Base-by-base conservation (phyloP, 1,284 basidiomycete species). In the Pholiota adiposa region DNA sequence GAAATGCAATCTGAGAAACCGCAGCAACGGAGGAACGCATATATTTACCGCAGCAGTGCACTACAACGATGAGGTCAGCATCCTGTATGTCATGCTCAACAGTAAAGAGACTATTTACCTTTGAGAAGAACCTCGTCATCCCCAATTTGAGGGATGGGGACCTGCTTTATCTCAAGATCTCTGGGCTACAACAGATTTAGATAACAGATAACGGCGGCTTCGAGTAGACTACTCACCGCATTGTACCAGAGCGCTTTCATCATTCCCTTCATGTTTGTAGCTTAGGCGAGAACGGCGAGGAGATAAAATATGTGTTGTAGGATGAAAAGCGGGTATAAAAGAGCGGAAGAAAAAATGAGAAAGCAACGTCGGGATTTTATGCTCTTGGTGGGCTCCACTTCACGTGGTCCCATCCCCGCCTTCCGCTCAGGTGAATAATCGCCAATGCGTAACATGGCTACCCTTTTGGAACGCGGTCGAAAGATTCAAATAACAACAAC, bases 81-180 rank as follows among this genome's bases (percentile, higher is more conserved):
- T 27, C 18, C 8, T n/a, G n/a, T n/a, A n/a, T n/a, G 12, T 25
- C 12, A 9, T 23, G 23, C 11, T 8, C n/a, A 50, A 27, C 41
- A 44, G 33, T 12, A 41, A 14, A 9, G 33, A 25, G 43, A 48
- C 18, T 16, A 60, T 62, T 48, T 56, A 87, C 86, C 86, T 82
- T 91, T 90, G 63, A 92, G 78, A 31, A 92, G 78, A 36, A 92
- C 81, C 63, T 92, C 87, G 63, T 89, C 82, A 61, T 87, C 84
- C 54, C 75, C 77, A 55, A 86, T 79, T 65, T 83, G 67, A 5
- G 90, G 89, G 46, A 91, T 81, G 14, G 87, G 82, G 1, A 87
- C 83, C 29, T 82, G 74, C 63, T 83, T 83, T 64, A 92, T 79
- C 56, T 83, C 81, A 64, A 91, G 89, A 55, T 89, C 75, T 61